phyloP scores from a whole-genome alignment of 192 early-diverging fungal species.

The Podila epigama region DNA sequence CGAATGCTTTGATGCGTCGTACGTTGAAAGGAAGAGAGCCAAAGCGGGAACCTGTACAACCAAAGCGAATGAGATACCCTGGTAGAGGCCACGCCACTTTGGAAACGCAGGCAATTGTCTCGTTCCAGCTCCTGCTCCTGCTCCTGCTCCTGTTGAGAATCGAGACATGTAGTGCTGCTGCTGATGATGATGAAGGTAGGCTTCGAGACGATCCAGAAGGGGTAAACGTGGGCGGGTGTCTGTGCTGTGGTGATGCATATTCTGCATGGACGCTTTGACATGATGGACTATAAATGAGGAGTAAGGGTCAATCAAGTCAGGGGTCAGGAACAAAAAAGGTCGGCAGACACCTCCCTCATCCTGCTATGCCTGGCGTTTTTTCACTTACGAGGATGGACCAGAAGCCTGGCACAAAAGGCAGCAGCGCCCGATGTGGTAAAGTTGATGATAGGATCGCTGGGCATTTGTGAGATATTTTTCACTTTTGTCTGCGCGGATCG shows the following conservation, averaged over 20 bases:
- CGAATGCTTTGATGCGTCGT: conserved; percentile 20
- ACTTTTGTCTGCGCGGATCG: background rate
- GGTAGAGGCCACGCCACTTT: conserved; percentile 25
- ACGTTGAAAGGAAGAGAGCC: conserved; percentile 35
- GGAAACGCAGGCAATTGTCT: too few species aligned
- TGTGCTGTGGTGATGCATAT: conserved; percentile 2
- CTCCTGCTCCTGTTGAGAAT: conserved; percentile 1
- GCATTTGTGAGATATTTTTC: conserved; percentile 25
- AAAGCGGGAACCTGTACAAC: conserved; percentile 32
- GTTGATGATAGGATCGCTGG: conserved; percentile 25
- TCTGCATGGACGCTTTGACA: conserved; percentile 10
- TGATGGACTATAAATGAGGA: conserved; percentile 21
- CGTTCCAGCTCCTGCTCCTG: too few species aligned
- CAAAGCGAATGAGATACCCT: conserved; percentile 27
- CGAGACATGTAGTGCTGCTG: background rate
- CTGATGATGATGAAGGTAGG: background rate
- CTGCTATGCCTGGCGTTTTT: background rate
- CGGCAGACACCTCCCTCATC: background rate
- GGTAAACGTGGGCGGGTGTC: background rate
- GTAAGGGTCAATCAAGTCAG: background rate
- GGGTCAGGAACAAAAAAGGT: background rate
- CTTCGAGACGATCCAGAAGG: background rate
- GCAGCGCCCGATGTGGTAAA: conserved; percentile 30
- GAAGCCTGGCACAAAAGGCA: conserved; percentile 30
- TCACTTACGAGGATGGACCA: conserved; percentile 44